A percentile compares a stretch with the other conserved stretches of the same genome.
Evolutionary conservation across 805 yeast species (phyloP).

Genomic region (Priceomyces castillae): DNA sequence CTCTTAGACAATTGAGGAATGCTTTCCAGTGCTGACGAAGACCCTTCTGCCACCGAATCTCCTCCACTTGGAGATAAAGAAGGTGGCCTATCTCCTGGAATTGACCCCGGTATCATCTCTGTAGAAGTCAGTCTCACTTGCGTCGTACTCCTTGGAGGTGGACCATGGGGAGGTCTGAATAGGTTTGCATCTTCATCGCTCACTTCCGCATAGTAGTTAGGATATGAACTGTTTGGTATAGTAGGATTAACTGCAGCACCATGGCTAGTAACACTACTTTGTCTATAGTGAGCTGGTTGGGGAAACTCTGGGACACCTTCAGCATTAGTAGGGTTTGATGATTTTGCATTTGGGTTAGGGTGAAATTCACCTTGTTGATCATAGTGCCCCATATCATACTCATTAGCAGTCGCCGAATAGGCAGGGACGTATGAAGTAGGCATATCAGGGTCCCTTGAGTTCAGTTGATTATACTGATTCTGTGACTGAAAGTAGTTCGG

Average conservation of each 20-base stretch:
- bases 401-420: constrained; percentile 64
- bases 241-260: constrained; percentile 15
- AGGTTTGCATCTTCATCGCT: constrained; percentile 11
- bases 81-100: not conserved
- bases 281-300: constrained; percentile 22
- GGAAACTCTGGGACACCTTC: constrained; percentile 15
- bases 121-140: not conserved
- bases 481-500: constrained; percentile 72
- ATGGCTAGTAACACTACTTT: constrained; percentile 10
- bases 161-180: constrained; percentile 11
- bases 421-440: constrained; percentile 57
- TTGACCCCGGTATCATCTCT: not conserved
- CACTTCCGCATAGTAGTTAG: constrained; percentile 1
- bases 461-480: constrained; percentile 45
- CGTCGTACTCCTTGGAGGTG: constrained; percentile 8
- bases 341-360: constrained; percentile 31
- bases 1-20: not conserved
- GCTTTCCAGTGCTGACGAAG: constrained; percentile 3
- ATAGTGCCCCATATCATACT: constrained; percentile 75
- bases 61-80: not conserved
- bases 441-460: constrained; percentile 37
- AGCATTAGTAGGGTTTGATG: constrained; percentile 7
- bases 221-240: constrained; percentile 1
- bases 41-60: constrained; percentile 1
- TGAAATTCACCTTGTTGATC: constrained; percentile 55